Conservation (phyloP, 225 moss, liverwort and hornwort genomes). For the Pseudisothecium myosuroides region DNA sequence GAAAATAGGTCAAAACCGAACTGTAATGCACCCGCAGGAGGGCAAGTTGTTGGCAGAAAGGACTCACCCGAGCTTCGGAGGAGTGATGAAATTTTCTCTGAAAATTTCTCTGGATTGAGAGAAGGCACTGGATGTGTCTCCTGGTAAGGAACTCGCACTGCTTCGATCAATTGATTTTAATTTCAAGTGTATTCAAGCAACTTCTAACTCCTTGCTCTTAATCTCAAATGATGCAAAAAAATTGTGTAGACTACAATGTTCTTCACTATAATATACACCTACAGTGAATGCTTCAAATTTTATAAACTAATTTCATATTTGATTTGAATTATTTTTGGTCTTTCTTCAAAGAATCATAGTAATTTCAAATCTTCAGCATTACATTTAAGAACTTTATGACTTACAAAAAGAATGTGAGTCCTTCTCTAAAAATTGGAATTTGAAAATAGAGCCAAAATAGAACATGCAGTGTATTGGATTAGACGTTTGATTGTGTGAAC, state of each 20-base stretch:
- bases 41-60: not conserved
- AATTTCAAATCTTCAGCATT: not conserved
- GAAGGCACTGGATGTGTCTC: not conserved
- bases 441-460: not conserved
- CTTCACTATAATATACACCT: not conserved
- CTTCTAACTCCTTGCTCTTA: too few relatives aligned
- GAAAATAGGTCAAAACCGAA: not conserved
- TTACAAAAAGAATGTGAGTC: not conserved
- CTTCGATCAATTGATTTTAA: not conserved
- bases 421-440: not conserved
- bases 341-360: not conserved
- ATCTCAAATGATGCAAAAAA: not conserved
- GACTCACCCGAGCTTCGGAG: not conserved
- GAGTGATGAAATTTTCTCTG: too few relatives aligned
- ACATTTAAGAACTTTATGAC: not conserved
- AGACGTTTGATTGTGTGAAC: not conserved
- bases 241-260: not conserved
- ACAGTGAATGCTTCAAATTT: not conserved
- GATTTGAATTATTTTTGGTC: not conserved
- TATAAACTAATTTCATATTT: not conserved
- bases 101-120: not conserved
- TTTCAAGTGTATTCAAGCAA: not conserved
- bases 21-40: not conserved
- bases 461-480: rapidly evolving
- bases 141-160: not conserved